These are phyloP conservation scores for Cucurbitaria berberidis DNA, from an alignment of 2,329 filamentous ascomycete genomes.

Conservation along the genomic window DNA sequence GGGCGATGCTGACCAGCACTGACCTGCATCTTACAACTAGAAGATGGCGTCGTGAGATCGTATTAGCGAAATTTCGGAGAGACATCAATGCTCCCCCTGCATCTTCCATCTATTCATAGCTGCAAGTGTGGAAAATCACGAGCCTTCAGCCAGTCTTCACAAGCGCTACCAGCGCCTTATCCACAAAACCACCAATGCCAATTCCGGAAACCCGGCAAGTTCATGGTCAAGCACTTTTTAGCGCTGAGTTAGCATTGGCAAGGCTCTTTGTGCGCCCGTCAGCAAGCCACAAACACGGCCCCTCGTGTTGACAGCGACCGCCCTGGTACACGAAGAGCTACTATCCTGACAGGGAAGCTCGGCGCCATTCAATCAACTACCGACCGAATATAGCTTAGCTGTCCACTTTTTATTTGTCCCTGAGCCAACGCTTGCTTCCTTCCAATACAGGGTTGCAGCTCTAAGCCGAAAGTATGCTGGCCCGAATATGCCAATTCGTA, in stretches of 20 bases:
- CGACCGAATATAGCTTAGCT: constrained; percentile 7
- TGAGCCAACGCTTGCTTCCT: constrained; percentile 9
- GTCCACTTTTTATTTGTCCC: constrained; percentile 13
- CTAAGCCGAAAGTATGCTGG: constrained; percentile 13
- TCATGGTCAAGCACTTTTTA: neutral
- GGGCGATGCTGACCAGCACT: neutral
- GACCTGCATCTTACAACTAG: too few relatives aligned
- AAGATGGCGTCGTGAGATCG: too few relatives aligned
- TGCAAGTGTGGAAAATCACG: neutral
- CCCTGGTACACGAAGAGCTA: neutral
- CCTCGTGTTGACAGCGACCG: neutral
- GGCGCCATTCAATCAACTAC: constrained; percentile 10
- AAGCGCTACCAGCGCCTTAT: neutral
- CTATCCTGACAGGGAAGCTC: constrained; percentile 5
- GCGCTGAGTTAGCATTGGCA: neutral
- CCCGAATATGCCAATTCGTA: constrained; percentile 20
- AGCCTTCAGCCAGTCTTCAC: neutral
- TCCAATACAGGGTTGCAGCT: constrained; percentile 27
- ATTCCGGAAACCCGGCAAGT: neutral
- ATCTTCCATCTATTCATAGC: neutral
- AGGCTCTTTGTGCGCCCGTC: neutral
- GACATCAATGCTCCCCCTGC: neutral
- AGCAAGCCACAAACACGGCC: neutral
- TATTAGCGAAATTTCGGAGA: neutral
- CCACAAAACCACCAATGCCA: neutral